Base-by-base conservation (phyloP, 1,139 yeast species). In the Nakaseomyces delphensis region DNA sequence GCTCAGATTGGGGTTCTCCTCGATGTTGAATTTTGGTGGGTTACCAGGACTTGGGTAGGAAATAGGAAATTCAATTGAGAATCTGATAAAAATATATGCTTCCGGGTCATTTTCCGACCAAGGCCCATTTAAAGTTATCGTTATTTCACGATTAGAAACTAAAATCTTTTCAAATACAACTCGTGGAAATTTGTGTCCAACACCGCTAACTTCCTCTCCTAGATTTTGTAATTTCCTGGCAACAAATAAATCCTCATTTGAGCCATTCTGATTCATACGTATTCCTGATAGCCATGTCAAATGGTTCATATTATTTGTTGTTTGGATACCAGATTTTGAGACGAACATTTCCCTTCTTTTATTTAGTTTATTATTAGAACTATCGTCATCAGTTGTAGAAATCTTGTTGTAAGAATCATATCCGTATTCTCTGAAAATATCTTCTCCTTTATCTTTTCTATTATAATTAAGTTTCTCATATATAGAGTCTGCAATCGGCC, bases 271-370 rank as follows among this genome's bases (percentile, higher is more conserved):
- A 39, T 57, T 56, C 56, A 75, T 77, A 43, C 91, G 70, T 5
- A 91, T 95, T 39, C 97, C 97, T 0, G 96, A 81, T 35, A 91
- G 81, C 98, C 98, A 91, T 51, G 82, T 79, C 47, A 91, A 67
- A 57, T 89, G 96, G 50, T 79, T 79, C 30, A 76, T 62, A 45
- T 75, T 73, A 41, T 57, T 63, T 44, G 49, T 46, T 7, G 46
- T 46, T 23, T 51, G 54, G 19, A 55, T 38, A 3, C 69, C 68
- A 16, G 68, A 60, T 19, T 60, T 61, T 2, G 71, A 61, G 2
- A 67, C 67, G 42, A 67, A 65, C 1, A 55, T 58, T 43, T 66
- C 71, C 41, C 57, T 63, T 2, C 60, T 52, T 29, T 55, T 54
- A 42, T 51, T 59, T 18, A 52, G 48, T 11, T 50, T 51, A 11